Evolutionary conservation across 495 filamentous ascomycete species (phyloP).

Genomic region (Friedmanniomyces simplex): DNA sequence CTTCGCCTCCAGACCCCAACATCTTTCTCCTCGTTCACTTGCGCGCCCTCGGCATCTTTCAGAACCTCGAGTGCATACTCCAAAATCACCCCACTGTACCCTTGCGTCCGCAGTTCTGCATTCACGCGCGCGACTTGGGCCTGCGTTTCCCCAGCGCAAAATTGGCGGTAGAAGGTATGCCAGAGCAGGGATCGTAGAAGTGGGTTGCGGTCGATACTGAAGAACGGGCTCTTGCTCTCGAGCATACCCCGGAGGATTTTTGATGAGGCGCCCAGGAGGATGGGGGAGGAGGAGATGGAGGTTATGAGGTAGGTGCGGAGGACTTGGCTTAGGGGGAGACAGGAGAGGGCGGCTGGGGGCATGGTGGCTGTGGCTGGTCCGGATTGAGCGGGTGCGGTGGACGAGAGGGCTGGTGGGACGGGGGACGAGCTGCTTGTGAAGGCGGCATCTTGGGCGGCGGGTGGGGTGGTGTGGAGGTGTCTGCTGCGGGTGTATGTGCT

Average conservation of each 20-base stretch:
- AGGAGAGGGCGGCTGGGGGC: constrained; percentile 40
- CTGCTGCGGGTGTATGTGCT: not conserved
- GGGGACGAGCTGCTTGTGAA: not conserved
- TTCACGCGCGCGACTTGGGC: constrained; percentile 52
- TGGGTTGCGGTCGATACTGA: constrained; percentile 30
- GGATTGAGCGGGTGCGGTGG: not conserved
- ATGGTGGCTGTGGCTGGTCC: not conserved
- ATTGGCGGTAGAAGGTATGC: constrained; percentile 74
- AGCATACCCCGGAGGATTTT: constrained; percentile 59
- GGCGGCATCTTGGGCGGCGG: constrained; percentile 1
- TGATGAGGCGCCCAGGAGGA: constrained; percentile 61
- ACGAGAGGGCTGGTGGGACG: not conserved
- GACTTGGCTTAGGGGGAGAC: constrained; percentile 62
- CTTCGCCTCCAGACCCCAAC: constrained; percentile 64
- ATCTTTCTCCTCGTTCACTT: constrained; percentile 35
- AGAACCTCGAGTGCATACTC: constrained; percentile 69
- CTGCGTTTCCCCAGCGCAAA: constrained; percentile 65
- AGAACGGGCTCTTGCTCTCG: constrained; percentile 48
- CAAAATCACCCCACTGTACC: constrained; percentile 67
- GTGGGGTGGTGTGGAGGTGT: not conserved
- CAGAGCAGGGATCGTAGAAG: constrained; percentile 46
- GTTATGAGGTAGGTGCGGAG: constrained; percentile 71
- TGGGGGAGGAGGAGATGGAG: constrained; percentile 64
- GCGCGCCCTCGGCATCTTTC: constrained; percentile 39
- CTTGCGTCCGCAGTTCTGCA: constrained; percentile 48